Evolutionary conservation across 2,329 filamentous ascomycete genomes (phyloP).

Genomic region (Pseudogymnoascus destructans): DNA sequence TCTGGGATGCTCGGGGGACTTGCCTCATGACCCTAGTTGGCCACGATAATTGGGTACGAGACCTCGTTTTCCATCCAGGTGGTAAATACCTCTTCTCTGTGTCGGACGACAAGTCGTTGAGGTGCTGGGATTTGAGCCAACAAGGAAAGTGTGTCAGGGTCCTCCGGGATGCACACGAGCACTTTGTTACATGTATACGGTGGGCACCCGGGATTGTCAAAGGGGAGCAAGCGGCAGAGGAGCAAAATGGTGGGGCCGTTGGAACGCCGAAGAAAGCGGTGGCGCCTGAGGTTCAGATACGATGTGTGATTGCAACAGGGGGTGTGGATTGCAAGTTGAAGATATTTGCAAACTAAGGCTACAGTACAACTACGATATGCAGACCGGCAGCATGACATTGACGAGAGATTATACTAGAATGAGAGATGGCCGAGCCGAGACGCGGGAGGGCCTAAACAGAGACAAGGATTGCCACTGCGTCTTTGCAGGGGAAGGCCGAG

Average conservation of each 20-base stretch:
- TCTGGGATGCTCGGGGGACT: conserved; percentile 79
- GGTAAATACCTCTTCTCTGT: conserved; percentile 82
- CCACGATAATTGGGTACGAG: conserved; percentile 90
- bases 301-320: conserved; percentile 77
- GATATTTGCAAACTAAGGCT: conserved; percentile 47
- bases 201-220: conserved; percentile 73
- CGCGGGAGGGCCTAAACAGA: background rate
- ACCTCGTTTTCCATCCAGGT: conserved; percentile 76
- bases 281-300: conserved; percentile 47
- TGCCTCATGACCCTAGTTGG: conserved; percentile 73
- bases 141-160: conserved; percentile 83
- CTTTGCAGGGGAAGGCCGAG: background rate
- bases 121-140: conserved; percentile 88
- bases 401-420: background rate
- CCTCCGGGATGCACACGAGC: conserved; percentile 61
- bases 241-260: conserved; percentile 32
- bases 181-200: conserved; percentile 74
- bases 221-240: conserved; percentile 34
- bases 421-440: background rate
- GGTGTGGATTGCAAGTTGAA: conserved; percentile 71
- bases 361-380: background rate
- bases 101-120: conserved; percentile 79
- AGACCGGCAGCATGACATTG: background rate
- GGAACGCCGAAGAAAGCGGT: conserved; percentile 31
- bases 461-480: background rate